Evolutionary conservation across 139 green algal genomes (phyloP).

Genomic region (Micractinium conductrix): DNA sequence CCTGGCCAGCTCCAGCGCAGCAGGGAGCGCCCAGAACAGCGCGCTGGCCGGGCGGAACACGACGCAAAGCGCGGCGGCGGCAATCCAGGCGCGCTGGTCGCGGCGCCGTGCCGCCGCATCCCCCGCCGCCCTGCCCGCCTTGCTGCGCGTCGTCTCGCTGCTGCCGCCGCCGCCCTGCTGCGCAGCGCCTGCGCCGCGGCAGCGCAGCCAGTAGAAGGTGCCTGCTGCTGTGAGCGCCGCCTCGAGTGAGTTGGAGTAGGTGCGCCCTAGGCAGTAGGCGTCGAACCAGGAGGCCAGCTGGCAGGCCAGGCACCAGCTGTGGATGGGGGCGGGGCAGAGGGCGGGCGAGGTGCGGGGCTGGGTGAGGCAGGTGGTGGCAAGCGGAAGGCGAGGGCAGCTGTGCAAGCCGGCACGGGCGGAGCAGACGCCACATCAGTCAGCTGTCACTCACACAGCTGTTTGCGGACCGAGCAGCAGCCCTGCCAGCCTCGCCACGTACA

Average conservation of each 20-base stretch:
- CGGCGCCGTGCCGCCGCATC: not conserved
- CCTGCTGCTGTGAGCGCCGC: slow-evolving; percentile 41
- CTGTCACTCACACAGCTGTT: slow-evolving; percentile 26
- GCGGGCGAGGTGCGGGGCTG: not conserved
- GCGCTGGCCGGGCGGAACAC: slow-evolving; percentile 52
- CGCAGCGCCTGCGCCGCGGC: not conserved
- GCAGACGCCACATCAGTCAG: not conserved
- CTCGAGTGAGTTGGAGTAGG: slow-evolving; percentile 76
- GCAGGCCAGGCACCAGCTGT: slow-evolving; percentile 59
- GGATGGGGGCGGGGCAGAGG: not conserved
- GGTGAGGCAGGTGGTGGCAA: not conserved
- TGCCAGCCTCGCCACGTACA: slow-evolving; percentile 46
- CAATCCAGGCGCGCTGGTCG: slow-evolving; percentile 37
- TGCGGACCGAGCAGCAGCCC: slow-evolving; percentile 25
- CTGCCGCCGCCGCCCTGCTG: not conserved
- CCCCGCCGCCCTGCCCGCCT: not conserved
- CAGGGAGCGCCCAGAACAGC: slow-evolving; percentile 50
- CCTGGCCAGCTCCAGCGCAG: slow-evolving; percentile 8
- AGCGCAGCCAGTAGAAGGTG: slow-evolving; percentile 50
- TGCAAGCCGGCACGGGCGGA: too few relatives aligned
- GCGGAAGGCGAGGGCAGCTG: too few relatives aligned
- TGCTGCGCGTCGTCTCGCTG: not conserved
- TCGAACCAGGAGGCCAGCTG: slow-evolving; percentile 79
- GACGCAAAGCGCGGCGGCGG: slow-evolving; percentile 39
- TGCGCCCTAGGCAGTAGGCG: slow-evolving; percentile 68